Evolutionary conservation across 768 basidiomycete genomes (phyloP), one percentile per base, ranked within the genome.

Genomic region (Crassisporium funariophilum): DNA sequence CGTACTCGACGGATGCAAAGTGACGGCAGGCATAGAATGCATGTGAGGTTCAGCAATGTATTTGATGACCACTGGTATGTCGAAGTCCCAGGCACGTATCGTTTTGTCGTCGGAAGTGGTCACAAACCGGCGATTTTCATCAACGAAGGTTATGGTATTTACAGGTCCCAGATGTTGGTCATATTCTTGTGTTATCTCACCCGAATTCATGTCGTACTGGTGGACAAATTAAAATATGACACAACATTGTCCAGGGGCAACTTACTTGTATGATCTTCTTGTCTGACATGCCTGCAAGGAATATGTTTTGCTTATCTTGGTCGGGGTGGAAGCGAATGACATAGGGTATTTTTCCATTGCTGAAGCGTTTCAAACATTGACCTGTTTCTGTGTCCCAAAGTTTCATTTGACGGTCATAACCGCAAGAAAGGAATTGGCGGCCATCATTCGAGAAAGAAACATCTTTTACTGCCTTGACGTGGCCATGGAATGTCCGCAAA

Each of bases 21-120:
- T 95, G 37, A 98, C 95, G 13, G 97, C 91, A 5, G 97, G 97
- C 95, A 99, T 98, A 13, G 93, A 97, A 70, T 99, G 95, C 97
- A 99, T 98, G 62, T 93, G 86, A 3, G 97, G 97, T 67, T 99
- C 97, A 15, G 97, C 95, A 49, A 98, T 98, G 66, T 98, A 97
- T 68, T 99, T 99, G 76, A 99, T 98, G 43, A 97, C 93, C 25
- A 98, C 97, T 4, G 97, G 97, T 53, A 99, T 98, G 68, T 99
- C 97, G 66, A 88, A 98, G 66, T 99, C 97, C 97, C 97, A 99
- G 13, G 93, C 95, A 35, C 97, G 86, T 53, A 99, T 97, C 2
- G 94, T 97, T 72, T 98, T 98, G 72, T 99, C 97, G 64, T 99
- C 97, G 8, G 94, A 98, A 11, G 95, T 98, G 2, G 97, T 98